phyloP scores from a whole-genome alignment of 176 grass and related monocot genomes.

The Pontederia crassipes region DNA sequence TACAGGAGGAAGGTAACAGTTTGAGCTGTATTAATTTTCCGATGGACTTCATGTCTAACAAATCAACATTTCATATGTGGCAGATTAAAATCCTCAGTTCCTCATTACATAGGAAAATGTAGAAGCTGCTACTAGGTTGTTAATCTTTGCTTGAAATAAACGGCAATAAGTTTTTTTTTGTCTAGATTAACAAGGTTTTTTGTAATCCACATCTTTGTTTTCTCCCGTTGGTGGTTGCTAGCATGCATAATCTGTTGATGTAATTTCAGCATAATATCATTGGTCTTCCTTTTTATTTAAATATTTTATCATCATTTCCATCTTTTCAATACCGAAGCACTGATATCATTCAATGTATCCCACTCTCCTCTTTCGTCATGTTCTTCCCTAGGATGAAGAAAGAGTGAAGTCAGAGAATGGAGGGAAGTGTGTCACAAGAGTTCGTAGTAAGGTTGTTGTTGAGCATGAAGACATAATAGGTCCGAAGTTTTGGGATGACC shows the following conservation, averaged over 20 bases:
- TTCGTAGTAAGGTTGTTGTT: conserved; percentile 26
- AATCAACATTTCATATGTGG: too few species aligned
- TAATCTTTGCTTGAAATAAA: too few species aligned
- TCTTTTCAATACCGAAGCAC: not conserved
- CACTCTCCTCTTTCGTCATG: not conserved
- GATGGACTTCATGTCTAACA: too few species aligned
- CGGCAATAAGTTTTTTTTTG: too few species aligned
- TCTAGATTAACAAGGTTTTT: too few species aligned
- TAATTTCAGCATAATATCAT: not conserved
- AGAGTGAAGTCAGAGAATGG: not conserved
- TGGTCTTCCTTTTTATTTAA: not conserved
- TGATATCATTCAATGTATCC: too few species aligned
- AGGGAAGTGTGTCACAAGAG: conserved; percentile 21
- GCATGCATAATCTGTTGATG: not conserved
- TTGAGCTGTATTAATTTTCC: too few species aligned
- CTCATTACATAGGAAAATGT: too few species aligned
- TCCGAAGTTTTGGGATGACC: conserved; percentile 56
- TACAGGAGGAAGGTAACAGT: conserved; percentile 31
- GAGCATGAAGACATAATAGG: conserved; percentile 50
- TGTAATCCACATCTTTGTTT: too few species aligned
- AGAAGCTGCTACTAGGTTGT: too few species aligned
- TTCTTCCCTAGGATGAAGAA: conserved; percentile 43
- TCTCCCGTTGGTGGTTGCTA: not conserved
- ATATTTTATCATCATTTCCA: not conserved
- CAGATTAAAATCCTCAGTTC: too few species aligned